These are phyloP conservation scores for Citrus unshiu DNA, from an alignment of 345 rosid species.

Conservation along the genomic window DNA sequence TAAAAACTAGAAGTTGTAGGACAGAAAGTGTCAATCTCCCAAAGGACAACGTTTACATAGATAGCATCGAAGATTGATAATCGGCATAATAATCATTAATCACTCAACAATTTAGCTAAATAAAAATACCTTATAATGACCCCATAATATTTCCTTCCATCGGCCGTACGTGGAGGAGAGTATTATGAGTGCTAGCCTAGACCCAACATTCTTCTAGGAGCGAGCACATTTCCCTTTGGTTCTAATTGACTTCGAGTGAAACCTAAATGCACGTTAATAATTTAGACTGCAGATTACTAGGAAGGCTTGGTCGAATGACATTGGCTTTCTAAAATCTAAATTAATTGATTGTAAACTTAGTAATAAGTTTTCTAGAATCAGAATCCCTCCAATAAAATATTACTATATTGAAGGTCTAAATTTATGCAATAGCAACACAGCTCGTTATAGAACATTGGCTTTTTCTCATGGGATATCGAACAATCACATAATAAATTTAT, in stretches of 20 bases:
- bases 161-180: background rate
- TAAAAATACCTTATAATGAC: too few species aligned
- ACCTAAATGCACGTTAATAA: background rate
- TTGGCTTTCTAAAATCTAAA: background rate
- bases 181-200: background rate
- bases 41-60: too few species aligned
- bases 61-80: too few species aligned
- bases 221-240: background rate
- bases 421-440: background rate
- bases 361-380: background rate
- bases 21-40: too few species aligned
- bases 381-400: too few species aligned
- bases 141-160: background rate
- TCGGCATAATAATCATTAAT: too few species aligned
- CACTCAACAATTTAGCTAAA: too few species aligned
- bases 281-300: background rate
- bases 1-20: too few species aligned
- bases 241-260: background rate
- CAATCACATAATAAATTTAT: too few species aligned
- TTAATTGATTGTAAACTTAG: background rate
- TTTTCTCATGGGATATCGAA: too few species aligned
- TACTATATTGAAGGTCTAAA: background rate
- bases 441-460: too few species aligned
- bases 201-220: constrained; percentile 2
- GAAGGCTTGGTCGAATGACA: background rate